Base-by-base conservation (phyloP, 2,329 filamentous ascomycete species). In the Xylaria sp. region DNA sequence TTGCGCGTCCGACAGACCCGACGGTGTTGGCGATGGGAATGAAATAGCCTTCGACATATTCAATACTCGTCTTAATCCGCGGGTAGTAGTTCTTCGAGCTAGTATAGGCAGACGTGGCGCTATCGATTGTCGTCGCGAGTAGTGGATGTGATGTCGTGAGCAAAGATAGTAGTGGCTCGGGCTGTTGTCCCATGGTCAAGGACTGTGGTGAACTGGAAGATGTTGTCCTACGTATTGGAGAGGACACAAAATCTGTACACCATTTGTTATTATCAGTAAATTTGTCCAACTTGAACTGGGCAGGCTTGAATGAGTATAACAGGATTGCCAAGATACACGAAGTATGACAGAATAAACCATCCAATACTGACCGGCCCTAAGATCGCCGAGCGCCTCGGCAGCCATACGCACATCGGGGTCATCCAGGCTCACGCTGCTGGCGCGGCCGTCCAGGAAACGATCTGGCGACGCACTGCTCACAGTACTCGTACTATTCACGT, bases 61-160 rank as follows among this genome's bases (percentile, higher is more conserved):
- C 94, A 58, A 93, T 95, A 70, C 94, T 89, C n/a, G 92, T 92
- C 80, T 93, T 94, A 78, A 98, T 93, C 1, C 92, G 88, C 0
- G 95, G 94, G 1, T 94, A 97, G 76, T 95, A 97, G 74, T 94
- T 93, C 81, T 98, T 98, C 12, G 93, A 94, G 2, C 88, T 91
- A 34, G 92, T 91, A 79, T 98, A 98, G 1, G 93, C 93, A 1
- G 92, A 94, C 8, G 95, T 88, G 0, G 94, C 95, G 62, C 91
- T 90, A 73, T 93, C 93, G 74, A 97, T 94, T 0, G 94, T 94
- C 34, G 90, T 93, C 10, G 93, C 94, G 18, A 98, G 87, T 70
- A 97, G 85, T 0, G 95, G 95, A 77, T 98, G 94, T 0, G 93
- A 93, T 2, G 93, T 94, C 0, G 94, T 97, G 25, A 98, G 87